Conservation (phyloP, 257 asterid species). For the Salvia hispanica region DNA sequence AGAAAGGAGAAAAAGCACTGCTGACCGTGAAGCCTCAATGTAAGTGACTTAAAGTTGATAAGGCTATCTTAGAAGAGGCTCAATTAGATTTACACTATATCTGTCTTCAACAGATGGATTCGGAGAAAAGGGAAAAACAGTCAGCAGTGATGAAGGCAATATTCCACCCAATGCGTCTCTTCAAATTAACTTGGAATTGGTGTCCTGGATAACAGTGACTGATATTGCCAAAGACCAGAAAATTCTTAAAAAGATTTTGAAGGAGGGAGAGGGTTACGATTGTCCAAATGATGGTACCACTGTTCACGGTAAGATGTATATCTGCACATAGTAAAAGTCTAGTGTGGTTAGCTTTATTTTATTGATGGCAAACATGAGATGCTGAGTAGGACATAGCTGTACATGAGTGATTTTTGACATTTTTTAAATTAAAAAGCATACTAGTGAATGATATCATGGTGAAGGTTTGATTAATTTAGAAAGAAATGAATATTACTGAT, state of each 20-base stretch:
- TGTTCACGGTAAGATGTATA: slow-evolving; percentile 42
- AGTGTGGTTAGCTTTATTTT: not conserved
- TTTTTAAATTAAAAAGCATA: not conserved
- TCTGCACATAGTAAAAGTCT: not conserved
- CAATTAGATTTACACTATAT: slow-evolving; percentile 7
- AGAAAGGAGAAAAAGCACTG: slow-evolving; percentile 52
- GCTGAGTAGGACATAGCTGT: too few species aligned
- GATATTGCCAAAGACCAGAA: slow-evolving; percentile 49
- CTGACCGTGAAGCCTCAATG: slow-evolving; percentile 49
- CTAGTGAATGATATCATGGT: not conserved
- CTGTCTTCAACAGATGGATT: slow-evolving; percentile 49
- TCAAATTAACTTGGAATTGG: slow-evolving; percentile 46
- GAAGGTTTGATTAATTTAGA: not conserved
- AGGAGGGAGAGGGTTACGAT: slow-evolving; percentile 65
- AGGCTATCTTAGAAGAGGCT: not conserved
- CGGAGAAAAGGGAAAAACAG: slow-evolving; percentile 49
- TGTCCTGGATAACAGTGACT: slow-evolving; percentile 55
- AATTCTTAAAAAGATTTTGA: slow-evolving; percentile 49
- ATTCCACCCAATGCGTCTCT: slow-evolving; percentile 55
- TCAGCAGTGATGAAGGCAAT: slow-evolving; percentile 21
- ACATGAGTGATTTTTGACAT: not conserved
- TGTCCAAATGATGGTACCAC: slow-evolving; percentile 46
- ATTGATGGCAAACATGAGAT: not conserved
- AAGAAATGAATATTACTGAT: not conserved
- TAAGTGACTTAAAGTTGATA: slow-evolving; percentile 20